These are phyloP conservation scores for Chalciporus sphaerocephalus DNA, from an alignment of 768 basidiomycete genomes.

Conservation along the genomic window DNA sequence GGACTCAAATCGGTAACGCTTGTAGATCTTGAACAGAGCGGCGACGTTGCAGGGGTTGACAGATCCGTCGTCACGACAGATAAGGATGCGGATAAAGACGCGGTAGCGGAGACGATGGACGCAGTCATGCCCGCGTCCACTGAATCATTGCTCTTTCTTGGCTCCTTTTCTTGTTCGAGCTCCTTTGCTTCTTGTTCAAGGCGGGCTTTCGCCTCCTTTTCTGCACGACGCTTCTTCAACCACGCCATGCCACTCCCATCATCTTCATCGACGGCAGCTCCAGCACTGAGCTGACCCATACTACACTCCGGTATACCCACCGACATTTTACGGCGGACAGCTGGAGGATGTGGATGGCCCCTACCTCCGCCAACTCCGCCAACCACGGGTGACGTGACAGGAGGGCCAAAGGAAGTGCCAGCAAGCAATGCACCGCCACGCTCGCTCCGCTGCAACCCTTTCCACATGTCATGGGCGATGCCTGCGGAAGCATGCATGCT, in stretches of 20 bases:
- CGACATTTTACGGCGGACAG: conserved; percentile 17
- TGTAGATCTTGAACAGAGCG: conserved; percentile 19
- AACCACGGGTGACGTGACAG: conserved; percentile 28
- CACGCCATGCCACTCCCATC: conserved; percentile 88
- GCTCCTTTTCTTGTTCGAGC: conserved; percentile 14
- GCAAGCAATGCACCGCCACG: conserved; percentile 24
- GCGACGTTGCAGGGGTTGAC: conserved; percentile 19
- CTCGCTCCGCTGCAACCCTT: conserved; percentile 23
- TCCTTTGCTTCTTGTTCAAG: conserved; percentile 19
- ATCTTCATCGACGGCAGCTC: conserved; percentile 47
- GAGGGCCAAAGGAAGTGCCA: conserved; percentile 16
- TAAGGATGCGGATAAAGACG: conserved; percentile 21
- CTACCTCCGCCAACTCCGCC: conserved; percentile 9
- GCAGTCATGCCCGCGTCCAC: conserved; percentile 20
- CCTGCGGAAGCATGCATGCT: conserved; percentile 35
- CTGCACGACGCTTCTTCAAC: conserved; percentile 64
- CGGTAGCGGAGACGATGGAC: conserved; percentile 22
- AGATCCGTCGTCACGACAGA: conserved; percentile 15
- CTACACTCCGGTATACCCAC: conserved; percentile 20
- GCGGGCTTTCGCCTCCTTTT: conserved; percentile 42
- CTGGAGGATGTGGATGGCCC: conserved; percentile 8
- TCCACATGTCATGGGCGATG: conserved; percentile 28
- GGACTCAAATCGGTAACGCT: conserved; percentile 17
- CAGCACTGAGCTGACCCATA: conserved; percentile 25
- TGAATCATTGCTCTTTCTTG: conserved; percentile 21